Evolutionary conservation across 805 yeast genomes (phyloP).

Genomic region (Jamesozyma piceae): DNA sequence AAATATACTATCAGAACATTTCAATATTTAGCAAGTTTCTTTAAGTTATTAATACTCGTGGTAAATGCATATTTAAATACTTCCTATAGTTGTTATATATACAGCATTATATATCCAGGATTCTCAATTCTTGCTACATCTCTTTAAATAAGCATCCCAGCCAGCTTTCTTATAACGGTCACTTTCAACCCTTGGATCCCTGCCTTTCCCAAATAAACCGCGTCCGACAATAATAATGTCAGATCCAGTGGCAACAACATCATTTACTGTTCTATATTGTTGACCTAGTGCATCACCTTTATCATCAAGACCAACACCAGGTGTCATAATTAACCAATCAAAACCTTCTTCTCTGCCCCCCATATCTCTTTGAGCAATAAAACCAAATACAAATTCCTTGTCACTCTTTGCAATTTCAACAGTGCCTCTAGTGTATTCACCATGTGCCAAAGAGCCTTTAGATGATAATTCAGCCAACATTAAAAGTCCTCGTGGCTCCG

Average conservation of each 20-base stretch:
- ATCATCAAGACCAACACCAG: constrained; percentile 96
- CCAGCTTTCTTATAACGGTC: constrained; percentile 87
- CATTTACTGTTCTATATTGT: constrained; percentile 87
- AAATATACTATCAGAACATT: no score
- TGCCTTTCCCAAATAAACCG: constrained; percentile 88
- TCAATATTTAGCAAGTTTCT: no score
- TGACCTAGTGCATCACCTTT: constrained; percentile 94
- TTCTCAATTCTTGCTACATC: constrained; percentile 12
- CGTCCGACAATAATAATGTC: constrained; percentile 98
- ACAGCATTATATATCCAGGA: not conserved
- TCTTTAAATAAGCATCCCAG: constrained; percentile 76
- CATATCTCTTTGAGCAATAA: constrained; percentile 87
- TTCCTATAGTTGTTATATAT: not conserved
- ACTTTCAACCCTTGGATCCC: constrained; percentile 84
- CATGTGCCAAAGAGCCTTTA: constrained; percentile 87
- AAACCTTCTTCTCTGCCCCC: constrained; percentile 75
- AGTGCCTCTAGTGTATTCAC: constrained; percentile 79
- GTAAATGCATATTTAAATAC: no score
- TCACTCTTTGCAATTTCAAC: constrained; percentile 85
- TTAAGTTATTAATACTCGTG: no score
- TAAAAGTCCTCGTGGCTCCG: constrained; percentile 78
- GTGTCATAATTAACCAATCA: constrained; percentile 96
- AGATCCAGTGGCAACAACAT: constrained; percentile 76
- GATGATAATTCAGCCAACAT: constrained; percentile 95
- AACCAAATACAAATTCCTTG: constrained; percentile 87